Conservation (phyloP, 1,284 basidiomycete species). For the Cystobasidium sp. region DNA sequence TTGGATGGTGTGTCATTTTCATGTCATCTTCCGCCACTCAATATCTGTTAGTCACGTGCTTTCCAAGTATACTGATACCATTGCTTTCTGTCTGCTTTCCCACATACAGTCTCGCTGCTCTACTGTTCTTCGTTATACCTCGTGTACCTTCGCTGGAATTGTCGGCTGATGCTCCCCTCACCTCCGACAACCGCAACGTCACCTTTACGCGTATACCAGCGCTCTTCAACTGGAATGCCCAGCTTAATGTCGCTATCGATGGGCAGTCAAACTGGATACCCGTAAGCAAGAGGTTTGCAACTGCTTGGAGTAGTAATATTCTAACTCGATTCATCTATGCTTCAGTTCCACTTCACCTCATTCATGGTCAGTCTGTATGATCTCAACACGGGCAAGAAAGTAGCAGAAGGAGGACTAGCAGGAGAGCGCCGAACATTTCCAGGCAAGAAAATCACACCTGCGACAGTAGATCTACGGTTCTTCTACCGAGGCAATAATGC, state of each 20-base stretch:
- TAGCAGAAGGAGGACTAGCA: conserved; percentile 45
- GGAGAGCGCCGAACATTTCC: conserved; percentile 42
- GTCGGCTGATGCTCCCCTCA: conserved; percentile 31
- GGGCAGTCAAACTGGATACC: conserved; percentile 37
- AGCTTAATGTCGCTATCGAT: conserved; percentile 44
- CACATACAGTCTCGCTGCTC: conserved; percentile 40
- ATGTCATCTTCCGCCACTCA: neutral
- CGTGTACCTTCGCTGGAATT: conserved; percentile 40
- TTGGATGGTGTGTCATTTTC: conserved; percentile 18
- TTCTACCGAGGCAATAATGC: conserved; percentile 45
- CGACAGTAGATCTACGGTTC: conserved; percentile 40
- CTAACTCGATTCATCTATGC: conserved; percentile 10
- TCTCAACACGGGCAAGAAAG: conserved; percentile 41
- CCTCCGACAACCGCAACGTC: conserved; percentile 27
- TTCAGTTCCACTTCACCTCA: conserved; percentile 38
- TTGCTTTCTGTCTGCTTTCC: neutral
- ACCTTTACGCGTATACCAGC: conserved; percentile 47
- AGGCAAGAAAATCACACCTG: conserved; percentile 9
- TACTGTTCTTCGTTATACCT: conserved; percentile 48
- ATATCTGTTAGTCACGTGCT: neutral
- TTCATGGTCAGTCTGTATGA: conserved; percentile 44
- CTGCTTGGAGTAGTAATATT: conserved; percentile 10
- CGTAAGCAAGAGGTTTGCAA: neutral
- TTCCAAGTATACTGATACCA: neutral
- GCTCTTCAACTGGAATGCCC: conserved; percentile 47